Percentiles rank a stretch among this genome's conserved stretches.
Conservation (phyloP, 2,329 filamentous ascomycete species). For the Chrysoporthe puriensis region DNA sequence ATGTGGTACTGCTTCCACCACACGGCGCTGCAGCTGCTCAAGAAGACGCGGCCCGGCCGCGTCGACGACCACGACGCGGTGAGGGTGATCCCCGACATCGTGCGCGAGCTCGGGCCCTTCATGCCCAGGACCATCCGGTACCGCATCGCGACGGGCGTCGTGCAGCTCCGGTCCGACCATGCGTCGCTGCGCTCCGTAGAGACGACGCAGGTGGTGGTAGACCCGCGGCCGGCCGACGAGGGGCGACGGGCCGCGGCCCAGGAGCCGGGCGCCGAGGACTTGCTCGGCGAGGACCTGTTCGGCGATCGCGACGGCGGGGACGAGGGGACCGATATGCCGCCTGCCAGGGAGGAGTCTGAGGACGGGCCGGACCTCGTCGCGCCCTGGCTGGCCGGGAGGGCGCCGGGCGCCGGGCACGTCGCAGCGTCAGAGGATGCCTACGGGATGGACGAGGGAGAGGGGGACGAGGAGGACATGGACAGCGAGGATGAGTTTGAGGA, state of each 20-base stretch:
- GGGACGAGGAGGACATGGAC: background rate
- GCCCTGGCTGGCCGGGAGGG: no score
- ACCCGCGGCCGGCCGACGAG: background rate
- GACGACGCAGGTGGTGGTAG: background rate
- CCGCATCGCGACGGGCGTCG: slow-evolving; percentile 41
- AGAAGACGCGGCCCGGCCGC: slow-evolving; percentile 24
- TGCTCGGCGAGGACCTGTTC: background rate
- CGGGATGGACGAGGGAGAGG: background rate
- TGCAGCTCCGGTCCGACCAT: slow-evolving; percentile 35
- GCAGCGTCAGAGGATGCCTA: background rate
- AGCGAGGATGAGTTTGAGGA: background rate
- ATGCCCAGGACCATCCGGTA: slow-evolving; percentile 45
- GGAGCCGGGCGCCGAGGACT: background rate
- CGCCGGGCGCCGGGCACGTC: background rate
- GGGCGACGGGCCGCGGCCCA: background rate
- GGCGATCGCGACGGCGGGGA: background rate
- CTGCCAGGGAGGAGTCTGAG: background rate
- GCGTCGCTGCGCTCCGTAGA: slow-evolving; percentile 18
- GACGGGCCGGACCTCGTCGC: no score
- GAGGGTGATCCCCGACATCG: slow-evolving; percentile 44
- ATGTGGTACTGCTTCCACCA: slow-evolving; percentile 39
- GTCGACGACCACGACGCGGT: slow-evolving; percentile 27
- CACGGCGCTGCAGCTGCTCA: slow-evolving; percentile 36
- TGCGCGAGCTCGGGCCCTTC: slow-evolving; percentile 54
- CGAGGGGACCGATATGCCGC: background rate